Percentiles rank a stretch among this genome's conserved stretches.
Evolutionary conservation across 176 grass and related monocot species (phyloP).

Genomic region (Oryza glaberrima): DNA sequence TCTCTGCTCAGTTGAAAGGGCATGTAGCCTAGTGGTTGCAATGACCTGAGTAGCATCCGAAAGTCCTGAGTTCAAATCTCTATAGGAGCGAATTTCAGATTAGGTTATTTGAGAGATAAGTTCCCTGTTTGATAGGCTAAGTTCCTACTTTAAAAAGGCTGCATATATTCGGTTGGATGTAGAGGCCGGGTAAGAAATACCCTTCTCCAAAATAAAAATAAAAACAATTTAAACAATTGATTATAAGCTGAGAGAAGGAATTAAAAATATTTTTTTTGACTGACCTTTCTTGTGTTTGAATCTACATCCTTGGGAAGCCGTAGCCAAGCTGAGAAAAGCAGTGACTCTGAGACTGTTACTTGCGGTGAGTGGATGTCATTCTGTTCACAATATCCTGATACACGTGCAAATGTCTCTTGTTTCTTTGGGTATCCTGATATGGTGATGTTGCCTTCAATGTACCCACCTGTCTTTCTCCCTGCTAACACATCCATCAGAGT

Average conservation of each 20-base stretch:
- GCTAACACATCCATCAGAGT: conserved; percentile 96
- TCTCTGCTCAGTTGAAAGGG: too few relatives aligned
- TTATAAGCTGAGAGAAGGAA: not conserved
- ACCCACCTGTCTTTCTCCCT: conserved; percentile 90
- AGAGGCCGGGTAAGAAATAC: too few relatives aligned
- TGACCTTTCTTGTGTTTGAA: conserved; percentile 67
- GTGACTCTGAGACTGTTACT: conserved; percentile 79
- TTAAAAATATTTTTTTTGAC: conserved; percentile 10
- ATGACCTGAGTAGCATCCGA: too few relatives aligned
- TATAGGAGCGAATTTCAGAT: too few relatives aligned
- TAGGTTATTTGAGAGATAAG: too few relatives aligned
- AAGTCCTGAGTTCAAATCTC: too few relatives aligned
- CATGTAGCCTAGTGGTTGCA: too few relatives aligned
- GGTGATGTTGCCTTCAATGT: conserved; percentile 75
- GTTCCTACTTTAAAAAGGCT: too few relatives aligned
- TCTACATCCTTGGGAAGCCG: conserved; percentile 75
- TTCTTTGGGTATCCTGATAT: conserved; percentile 92
- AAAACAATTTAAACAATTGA: not conserved
- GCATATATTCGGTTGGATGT: too few relatives aligned
- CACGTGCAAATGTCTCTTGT: conserved; percentile 91
- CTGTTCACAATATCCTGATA: conserved; percentile 93
- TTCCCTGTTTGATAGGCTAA: too few relatives aligned
- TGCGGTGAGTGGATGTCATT: conserved; percentile 92
- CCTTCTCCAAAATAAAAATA: too few relatives aligned
- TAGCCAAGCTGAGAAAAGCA: conserved; percentile 88